A percentile compares a stretch with the other conserved stretches of the same genome.
These are phyloP conservation scores for Limnanthes douglasii DNA, from an alignment of 345 rosid genomes.

Conservation along the genomic window DNA sequence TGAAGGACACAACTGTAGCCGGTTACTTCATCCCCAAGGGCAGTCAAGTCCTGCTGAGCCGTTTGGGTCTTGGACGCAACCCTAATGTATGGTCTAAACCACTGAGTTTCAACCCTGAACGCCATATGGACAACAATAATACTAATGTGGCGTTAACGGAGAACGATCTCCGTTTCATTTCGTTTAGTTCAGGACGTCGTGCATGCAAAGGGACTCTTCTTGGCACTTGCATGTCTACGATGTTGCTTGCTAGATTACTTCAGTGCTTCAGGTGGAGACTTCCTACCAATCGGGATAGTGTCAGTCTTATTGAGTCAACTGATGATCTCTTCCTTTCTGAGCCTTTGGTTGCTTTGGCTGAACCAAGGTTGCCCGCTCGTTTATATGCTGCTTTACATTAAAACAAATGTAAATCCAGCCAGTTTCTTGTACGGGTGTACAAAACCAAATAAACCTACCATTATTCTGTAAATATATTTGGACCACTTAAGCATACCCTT, in stretches of 20 bases:
- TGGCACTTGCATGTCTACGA: slow-evolving; percentile 17
- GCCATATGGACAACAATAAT: slow-evolving; percentile 8
- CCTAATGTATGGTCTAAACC: slow-evolving; percentile 14
- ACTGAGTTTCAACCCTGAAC: slow-evolving; percentile 14
- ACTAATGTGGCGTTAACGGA: slow-evolving; percentile 10
- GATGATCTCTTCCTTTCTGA: no score
- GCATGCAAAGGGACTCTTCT: slow-evolving; percentile 15
- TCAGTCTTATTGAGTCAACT: no score
- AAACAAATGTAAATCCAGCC: no score
- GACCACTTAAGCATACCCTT: no score
- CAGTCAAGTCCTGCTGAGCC: slow-evolving; percentile 18
- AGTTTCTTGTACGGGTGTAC: no score
- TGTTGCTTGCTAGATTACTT: slow-evolving; percentile 17
- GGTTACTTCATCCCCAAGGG: slow-evolving; percentile 37
- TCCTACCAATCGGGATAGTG: slow-evolving; percentile 2
- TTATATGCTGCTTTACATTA: no score
- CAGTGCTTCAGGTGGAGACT: slow-evolving; percentile 14
- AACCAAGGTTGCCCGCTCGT: no score
- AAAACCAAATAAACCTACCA: no score
- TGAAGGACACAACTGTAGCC: slow-evolving; percentile 14
- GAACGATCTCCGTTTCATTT: slow-evolving; percentile 14
- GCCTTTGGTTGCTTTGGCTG: no score
- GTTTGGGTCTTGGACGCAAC: slow-evolving; percentile 12
- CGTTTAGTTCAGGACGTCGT: slow-evolving; percentile 20
- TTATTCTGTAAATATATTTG: no score